Evolutionary conservation across 495 filamentous ascomycete genomes (phyloP).

Genomic region (Penicillium longicatenatum): DNA sequence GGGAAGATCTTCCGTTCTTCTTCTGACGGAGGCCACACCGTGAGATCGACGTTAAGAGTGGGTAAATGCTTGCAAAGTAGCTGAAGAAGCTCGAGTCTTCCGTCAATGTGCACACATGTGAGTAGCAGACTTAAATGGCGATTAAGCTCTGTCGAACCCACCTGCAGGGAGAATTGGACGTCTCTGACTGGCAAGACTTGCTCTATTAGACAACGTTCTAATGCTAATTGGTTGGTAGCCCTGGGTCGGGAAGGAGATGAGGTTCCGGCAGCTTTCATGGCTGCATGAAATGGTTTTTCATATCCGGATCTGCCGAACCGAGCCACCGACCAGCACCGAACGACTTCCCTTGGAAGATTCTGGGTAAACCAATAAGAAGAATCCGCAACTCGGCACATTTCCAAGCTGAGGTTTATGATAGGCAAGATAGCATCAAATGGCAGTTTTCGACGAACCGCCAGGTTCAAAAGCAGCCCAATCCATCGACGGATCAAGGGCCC

Average conservation of each 20-base stretch:
- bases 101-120: background rate
- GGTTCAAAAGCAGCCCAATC: background rate
- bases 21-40: background rate
- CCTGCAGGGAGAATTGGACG: background rate
- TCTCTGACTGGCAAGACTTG: background rate
- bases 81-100: slow-evolving; percentile 1
- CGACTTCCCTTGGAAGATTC: background rate
- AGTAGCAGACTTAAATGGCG: background rate
- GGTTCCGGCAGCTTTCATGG: background rate
- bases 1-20: background rate
- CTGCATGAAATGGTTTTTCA: background rate
- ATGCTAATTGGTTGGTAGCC: background rate
- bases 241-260: background rate
- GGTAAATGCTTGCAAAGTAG: slow-evolving; percentile 1
- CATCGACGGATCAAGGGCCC: background rate
- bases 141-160: background rate
- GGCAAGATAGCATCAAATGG: background rate
- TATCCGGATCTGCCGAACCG: background rate
- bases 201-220: background rate
- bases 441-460: background rate
- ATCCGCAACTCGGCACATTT: background rate
- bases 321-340: background rate
- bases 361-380: background rate
- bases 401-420: background rate
- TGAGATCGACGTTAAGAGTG: background rate